Conservation (phyloP, 2,329 filamentous ascomycete genomes). For the Pseudonectria foliicola region DNA sequence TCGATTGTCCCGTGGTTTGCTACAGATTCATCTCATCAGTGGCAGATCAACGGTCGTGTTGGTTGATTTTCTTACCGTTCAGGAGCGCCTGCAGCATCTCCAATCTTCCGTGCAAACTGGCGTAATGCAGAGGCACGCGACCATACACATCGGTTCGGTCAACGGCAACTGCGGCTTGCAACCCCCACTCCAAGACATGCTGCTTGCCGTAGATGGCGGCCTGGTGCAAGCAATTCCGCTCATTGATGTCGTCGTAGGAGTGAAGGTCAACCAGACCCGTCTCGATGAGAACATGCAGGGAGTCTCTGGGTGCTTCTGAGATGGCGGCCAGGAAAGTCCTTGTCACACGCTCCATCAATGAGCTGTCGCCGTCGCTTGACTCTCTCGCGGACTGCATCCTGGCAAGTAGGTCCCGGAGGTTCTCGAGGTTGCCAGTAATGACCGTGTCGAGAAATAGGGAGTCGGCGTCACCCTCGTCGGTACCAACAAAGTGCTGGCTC, state of each 20-base stretch:
- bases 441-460: conserved; percentile 83
- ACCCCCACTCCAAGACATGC: conserved; percentile 67
- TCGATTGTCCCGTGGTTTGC: conserved; percentile 71
- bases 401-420: conserved; percentile 71
- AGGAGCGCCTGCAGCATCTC: conserved; percentile 75
- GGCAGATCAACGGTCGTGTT: background rate
- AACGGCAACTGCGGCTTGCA: conserved; percentile 70
- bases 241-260: conserved; percentile 95
- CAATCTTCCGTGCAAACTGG: conserved; percentile 85
- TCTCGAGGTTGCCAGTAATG: conserved; percentile 69
- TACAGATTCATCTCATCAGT: conserved; percentile 22
- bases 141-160: conserved; percentile 87
- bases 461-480: conserved; percentile 85
- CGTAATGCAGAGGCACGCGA: conserved; percentile 87
- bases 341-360: conserved; percentile 69
- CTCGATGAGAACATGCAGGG: conserved; percentile 68
- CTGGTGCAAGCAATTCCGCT: conserved; percentile 92
- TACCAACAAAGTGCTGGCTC: conserved; percentile 59
- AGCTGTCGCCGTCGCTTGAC: conserved; percentile 49
- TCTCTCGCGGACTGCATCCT: conserved; percentile 55
- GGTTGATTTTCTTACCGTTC: conserved; percentile 37
- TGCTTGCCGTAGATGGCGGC: conserved; percentile 88
- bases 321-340: conserved; percentile 86
- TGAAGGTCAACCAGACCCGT: conserved; percentile 83
- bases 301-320: conserved; percentile 71